Evolutionary conservation across 306 rosid genomes (phyloP), one percentile per base, ranked within the genome.

Genomic region (Lathyrus aphaca): DNA sequence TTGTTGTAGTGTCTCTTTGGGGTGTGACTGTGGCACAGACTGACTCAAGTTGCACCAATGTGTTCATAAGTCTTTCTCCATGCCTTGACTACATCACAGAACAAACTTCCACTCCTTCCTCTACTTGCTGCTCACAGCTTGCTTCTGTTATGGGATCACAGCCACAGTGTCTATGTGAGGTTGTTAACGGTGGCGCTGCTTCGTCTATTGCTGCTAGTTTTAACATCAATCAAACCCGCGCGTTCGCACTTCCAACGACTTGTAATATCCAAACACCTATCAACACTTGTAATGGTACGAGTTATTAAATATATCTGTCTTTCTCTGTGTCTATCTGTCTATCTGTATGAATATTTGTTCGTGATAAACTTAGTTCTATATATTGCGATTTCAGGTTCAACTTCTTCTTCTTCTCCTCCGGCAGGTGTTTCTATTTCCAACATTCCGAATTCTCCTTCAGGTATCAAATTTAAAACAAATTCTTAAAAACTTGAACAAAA

Each of bases 71-170:
- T 65, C 81, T 88, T 46, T 67, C 83, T 11, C 87, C 88, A 0
- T 86, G 95, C 69, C 83, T 88, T 19, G 87, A 74, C 43, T 88
- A 81, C 53, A 58, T 86, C 13, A 83, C 88, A 3, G 91, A 84
- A 76, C 80, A 30, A 1, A 18, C 82, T 2, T 55, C 87, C 0
- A 21, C 46, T 17, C 95, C 95, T 0, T 77, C 91, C 1, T 77
- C 87, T 32, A 30, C 49, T 4, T 88, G 91, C 43, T 88, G 95
- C 79, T 74, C 91, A 0, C 85, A 80, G 57, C 87, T 88, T 48
- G 78, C 82, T 16, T 72, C 8, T 23, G 84, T 86, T 27, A 79
- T 86, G 29, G 71, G 72, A 5, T 81, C 95, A 38, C 84, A 79
- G 12, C 89, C 89, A 8, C 84, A 48, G 23, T 88, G 95, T 45